Evolutionary conservation across 225 moss, liverwort and hornwort genomes (phyloP).

Genomic region (Climacium dendroides): DNA sequence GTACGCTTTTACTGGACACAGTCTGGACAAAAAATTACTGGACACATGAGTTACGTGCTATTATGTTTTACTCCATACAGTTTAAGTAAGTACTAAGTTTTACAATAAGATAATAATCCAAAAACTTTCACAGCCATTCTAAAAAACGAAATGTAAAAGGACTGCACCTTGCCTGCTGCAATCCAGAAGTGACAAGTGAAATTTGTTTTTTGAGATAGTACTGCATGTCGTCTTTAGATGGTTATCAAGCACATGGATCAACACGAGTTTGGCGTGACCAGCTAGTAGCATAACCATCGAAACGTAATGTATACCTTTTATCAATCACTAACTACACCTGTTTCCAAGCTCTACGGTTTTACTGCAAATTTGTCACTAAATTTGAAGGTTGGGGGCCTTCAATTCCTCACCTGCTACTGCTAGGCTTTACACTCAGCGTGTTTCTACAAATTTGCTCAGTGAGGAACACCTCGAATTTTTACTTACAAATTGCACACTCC

Average conservation of each 20-base stretch:
- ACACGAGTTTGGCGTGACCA: not conserved
- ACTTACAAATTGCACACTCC: conserved; percentile 15
- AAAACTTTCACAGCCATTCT: not conserved
- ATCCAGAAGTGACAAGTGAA: not conserved
- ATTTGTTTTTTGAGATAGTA: not conserved
- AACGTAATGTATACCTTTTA: not conserved
- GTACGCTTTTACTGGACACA: no score
- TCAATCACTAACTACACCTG: not conserved
- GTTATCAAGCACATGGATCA: not conserved
- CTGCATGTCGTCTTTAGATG: not conserved
- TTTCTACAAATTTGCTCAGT: not conserved
- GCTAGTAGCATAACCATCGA: not conserved
- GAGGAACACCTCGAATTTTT: not conserved
- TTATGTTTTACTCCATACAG: not conserved
- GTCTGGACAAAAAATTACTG: no score
- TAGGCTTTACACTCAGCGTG: not conserved
- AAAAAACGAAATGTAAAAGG: not conserved
- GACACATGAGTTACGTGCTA: not conserved
- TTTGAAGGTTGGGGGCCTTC: not conserved
- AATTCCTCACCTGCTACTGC: not conserved
- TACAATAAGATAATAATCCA: not conserved
- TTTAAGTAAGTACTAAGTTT: not conserved
- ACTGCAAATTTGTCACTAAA: not conserved
- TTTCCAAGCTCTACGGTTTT: not conserved
- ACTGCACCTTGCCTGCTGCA: not conserved